Conservation (phyloP, 2,329 filamentous ascomycete genomes). For the Fusarium graminum region DNA sequence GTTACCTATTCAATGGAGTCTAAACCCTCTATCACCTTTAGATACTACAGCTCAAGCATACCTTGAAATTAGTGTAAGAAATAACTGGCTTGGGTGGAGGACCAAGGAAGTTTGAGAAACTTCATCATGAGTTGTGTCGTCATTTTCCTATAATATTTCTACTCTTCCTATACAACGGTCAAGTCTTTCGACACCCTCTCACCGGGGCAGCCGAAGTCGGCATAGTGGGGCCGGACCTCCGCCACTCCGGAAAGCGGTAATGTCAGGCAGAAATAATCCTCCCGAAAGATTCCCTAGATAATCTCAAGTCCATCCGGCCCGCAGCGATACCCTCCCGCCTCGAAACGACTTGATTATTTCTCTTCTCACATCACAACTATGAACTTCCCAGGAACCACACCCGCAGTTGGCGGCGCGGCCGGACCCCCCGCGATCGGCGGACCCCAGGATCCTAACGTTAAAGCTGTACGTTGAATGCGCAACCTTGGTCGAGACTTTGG, state of each 20-base stretch:
- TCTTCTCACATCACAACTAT: constrained; percentile 48
- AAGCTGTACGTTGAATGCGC: constrained; percentile 57
- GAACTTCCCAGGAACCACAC: constrained; percentile 56
- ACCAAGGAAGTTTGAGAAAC: no score
- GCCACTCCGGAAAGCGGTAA: constrained; percentile 53
- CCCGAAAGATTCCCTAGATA: constrained; percentile 43
- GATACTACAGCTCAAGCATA: no score
- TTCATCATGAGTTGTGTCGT: no score
- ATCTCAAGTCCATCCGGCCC: constrained; percentile 29
- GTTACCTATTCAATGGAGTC: no score
- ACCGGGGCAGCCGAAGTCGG: constrained; percentile 30
- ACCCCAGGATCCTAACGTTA: constrained; percentile 65
- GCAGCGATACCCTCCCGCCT: constrained; percentile 35
- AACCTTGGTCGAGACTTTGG: neutral
- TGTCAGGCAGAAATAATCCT: constrained; percentile 57
- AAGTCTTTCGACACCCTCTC: no score
- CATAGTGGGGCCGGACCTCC: constrained; percentile 43
- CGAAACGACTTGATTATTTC: constrained; percentile 1
- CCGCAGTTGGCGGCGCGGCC: constrained; percentile 43
- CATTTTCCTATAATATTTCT: no score
- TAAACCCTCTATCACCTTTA: no score
- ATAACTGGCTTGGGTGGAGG: no score
- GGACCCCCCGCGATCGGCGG: constrained; percentile 48
- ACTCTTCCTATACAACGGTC: no score
- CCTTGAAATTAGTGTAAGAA: no score